phyloP scores from a whole-genome alignment of 2,329 filamentous ascomycete species.

The Podosphaera xanthii region DNA sequence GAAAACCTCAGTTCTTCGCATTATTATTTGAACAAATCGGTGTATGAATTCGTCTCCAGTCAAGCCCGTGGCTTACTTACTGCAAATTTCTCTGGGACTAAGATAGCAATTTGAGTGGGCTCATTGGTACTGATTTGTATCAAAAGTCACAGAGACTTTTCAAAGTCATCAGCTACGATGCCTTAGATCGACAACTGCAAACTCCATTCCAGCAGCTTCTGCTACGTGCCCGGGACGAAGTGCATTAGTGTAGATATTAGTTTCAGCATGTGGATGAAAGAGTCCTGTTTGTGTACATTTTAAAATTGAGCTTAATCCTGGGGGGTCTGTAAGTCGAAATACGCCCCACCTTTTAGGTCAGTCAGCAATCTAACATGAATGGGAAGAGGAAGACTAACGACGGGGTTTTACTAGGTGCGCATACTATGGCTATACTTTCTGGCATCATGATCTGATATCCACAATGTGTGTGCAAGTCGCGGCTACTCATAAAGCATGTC shows the following conservation, averaged over 20 bases:
- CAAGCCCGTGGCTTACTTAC: too few species aligned
- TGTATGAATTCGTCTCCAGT: too few species aligned
- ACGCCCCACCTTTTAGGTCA: constrained; percentile 47
- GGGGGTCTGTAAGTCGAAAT: constrained; percentile 82
- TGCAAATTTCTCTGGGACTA: too few species aligned
- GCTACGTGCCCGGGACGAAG: constrained; percentile 31
- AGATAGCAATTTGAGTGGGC: too few species aligned
- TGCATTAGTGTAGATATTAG: constrained; percentile 20
- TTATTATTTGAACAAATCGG: too few species aligned
- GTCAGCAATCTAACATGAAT: constrained; percentile 3
- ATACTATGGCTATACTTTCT: constrained; percentile 92
- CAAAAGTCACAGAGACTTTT: too few species aligned
- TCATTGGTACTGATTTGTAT: too few species aligned
- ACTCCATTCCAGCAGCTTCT: constrained; percentile 31
- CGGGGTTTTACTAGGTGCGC: constrained; percentile 58
- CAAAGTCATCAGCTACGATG: constrained; percentile 2
- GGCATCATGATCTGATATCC: constrained; percentile 93
- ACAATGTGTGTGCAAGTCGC: constrained; percentile 80
- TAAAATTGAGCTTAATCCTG: constrained; percentile 66
- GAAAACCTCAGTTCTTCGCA: too few species aligned
- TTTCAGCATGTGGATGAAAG: constrained; percentile 49
- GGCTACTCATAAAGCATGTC: constrained; percentile 91
- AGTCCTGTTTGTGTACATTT: constrained; percentile 55
- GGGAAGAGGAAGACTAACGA: constrained; percentile 28
- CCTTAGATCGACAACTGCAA: constrained; percentile 43